Conservation (phyloP, 176 grass and related monocot species). For the Otatea glauca region DNA sequence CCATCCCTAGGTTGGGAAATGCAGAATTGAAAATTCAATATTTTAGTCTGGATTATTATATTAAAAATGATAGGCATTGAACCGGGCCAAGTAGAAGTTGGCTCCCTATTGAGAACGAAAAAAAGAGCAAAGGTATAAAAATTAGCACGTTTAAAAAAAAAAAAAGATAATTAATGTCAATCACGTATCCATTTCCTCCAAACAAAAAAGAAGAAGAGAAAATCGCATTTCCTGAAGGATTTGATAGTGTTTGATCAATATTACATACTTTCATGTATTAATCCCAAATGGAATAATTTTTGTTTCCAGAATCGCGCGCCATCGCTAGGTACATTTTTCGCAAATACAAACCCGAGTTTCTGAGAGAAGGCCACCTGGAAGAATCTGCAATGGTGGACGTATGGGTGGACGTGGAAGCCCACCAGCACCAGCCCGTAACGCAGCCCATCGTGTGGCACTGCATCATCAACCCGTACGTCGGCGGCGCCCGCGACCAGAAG, state of each 20-base stretch:
- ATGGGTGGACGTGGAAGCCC: slow-evolving; percentile 57
- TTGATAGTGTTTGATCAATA: too few relatives aligned
- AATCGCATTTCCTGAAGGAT: too few relatives aligned
- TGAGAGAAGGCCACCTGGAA: slow-evolving; percentile 19
- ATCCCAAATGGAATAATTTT: not conserved
- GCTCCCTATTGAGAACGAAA: too few relatives aligned
- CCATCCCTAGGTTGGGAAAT: not conserved
- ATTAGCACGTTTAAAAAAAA: too few relatives aligned
- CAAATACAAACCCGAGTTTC: slow-evolving; percentile 50
- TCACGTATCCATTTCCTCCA: too few relatives aligned
- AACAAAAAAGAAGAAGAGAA: too few relatives aligned
- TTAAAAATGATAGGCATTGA: not conserved
- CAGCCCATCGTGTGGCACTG: slow-evolving; percentile 27
- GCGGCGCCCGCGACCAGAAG: slow-evolving; percentile 34
- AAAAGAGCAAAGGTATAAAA: too few relatives aligned
- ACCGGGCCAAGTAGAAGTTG: too few relatives aligned
- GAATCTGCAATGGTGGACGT: slow-evolving; percentile 51
- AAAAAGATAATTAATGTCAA: too few relatives aligned
- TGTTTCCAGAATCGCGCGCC: slow-evolving; percentile 50
- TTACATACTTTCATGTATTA: too few relatives aligned
- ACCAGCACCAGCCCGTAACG: slow-evolving; percentile 28
- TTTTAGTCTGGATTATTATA: not conserved
- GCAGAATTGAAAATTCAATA: not conserved
- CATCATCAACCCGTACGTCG: slow-evolving; percentile 24
- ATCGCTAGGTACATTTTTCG: slow-evolving; percentile 44